Evolutionary conservation across 2,329 filamentous ascomycete genomes (phyloP).

Genomic region (Penicillium hordei): DNA sequence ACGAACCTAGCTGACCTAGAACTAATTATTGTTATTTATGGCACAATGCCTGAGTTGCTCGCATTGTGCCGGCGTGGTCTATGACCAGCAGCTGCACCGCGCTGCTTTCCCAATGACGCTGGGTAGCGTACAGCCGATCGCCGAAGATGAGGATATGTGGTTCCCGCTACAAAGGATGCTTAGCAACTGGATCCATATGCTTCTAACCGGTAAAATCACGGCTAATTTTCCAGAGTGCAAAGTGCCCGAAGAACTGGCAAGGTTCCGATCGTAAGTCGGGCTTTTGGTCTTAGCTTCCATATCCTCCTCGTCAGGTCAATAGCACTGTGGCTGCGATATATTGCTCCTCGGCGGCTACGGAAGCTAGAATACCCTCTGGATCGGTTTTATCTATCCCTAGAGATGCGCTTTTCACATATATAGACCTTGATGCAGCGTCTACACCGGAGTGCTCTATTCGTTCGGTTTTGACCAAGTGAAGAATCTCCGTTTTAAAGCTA

Average conservation of each 20-base stretch:
- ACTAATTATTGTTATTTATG: constrained; percentile 16
- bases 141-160: constrained; percentile 19
- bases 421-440: constrained; percentile 1
- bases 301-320: too few relatives aligned
- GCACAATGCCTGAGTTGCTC: constrained; percentile 10
- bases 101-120: constrained; percentile 1
- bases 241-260: neutral
- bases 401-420: neutral
- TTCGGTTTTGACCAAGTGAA: neutral
- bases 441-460: neutral
- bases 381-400: neutral
- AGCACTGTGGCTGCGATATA: neutral
- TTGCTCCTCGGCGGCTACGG: too few relatives aligned
- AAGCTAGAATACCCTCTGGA: too few relatives aligned
- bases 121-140: constrained; percentile 14
- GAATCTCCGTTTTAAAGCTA: neutral
- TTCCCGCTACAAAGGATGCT: constrained; percentile 22
- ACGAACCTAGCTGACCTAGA: constrained; percentile 11
- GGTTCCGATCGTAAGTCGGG: constrained; percentile 1
- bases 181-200: constrained; percentile 21
- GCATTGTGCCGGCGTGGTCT: constrained; percentile 1
- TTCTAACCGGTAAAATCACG: constrained; percentile 12
- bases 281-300: constrained; percentile 13
- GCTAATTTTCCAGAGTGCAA: neutral
- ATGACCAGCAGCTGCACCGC: neutral